Conservation (phyloP, 306 rosid species). For the Purshia tridentata region DNA sequence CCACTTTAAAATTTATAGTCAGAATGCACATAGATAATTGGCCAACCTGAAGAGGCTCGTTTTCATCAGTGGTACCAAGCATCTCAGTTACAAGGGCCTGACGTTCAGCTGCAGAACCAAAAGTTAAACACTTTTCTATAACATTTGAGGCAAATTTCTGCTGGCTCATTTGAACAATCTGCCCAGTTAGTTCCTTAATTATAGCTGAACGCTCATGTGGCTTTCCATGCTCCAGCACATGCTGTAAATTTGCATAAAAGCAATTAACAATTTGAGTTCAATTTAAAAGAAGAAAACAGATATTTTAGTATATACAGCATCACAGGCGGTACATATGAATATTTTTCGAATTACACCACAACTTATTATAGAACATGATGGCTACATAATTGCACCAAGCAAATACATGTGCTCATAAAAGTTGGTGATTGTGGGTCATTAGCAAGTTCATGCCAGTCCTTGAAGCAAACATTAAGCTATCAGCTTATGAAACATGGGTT, state of each 20-base stretch:
- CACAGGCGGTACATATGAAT: not conserved
- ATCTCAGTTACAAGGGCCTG: conserved; percentile 80
- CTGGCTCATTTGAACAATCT: conserved; percentile 95
- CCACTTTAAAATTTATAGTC: not conserved
- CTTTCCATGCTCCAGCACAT: conserved; percentile 92
- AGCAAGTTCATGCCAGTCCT: not conserved
- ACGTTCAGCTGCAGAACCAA: conserved; percentile 77
- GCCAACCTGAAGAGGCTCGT: conserved; percentile 94
- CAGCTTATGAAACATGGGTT: not conserved
- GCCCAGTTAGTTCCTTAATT: conserved; percentile 77
- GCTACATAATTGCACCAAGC: not conserved
- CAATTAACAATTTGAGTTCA: conserved; percentile 8
- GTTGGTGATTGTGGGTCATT: not conserved
- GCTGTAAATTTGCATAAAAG: conserved; percentile 33
- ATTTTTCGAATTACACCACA: not conserved
- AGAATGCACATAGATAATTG: conserved; percentile 12
- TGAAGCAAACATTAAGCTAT: not conserved
- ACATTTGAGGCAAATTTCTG: conserved; percentile 99
- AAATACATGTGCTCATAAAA: not conserved
- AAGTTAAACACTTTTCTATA: conserved; percentile 74
- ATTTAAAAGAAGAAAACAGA: not conserved
- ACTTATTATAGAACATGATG: too few relatives aligned
- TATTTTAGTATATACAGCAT: not conserved
- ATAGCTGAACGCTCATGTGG: conserved; percentile 79
- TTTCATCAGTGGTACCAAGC: conserved; percentile 94